Percentiles rank a stretch among this genome's conserved stretches.
Evolutionary conservation across 495 filamentous ascomycete genomes (phyloP).

Genomic region (Lasiosphaeris hirsuta): DNA sequence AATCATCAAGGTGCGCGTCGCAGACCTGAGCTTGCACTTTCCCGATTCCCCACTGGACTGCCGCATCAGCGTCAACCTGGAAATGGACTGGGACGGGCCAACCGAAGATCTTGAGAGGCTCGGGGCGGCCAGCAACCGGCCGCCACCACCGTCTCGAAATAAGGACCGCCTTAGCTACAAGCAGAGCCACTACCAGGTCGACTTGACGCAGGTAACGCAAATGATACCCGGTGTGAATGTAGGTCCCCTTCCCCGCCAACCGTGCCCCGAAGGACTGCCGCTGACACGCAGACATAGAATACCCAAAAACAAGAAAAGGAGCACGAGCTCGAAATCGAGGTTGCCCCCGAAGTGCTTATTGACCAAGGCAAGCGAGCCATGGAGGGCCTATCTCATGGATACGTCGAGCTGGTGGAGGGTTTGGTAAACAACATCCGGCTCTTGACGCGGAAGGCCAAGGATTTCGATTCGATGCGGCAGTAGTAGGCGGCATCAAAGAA

Average conservation of each 20-base stretch:
- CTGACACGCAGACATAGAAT: constrained; percentile 25
- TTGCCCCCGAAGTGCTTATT: constrained; percentile 62
- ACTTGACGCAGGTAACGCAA: constrained; percentile 79
- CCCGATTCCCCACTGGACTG: constrained; percentile 73
- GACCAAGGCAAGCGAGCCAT: constrained; percentile 64
- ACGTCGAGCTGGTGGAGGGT: constrained; percentile 71
- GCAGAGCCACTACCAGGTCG: constrained; percentile 79
- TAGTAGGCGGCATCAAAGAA: too few relatives aligned
- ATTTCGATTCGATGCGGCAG: constrained; percentile 6
- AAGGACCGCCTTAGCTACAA: constrained; percentile 90
- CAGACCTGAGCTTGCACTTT: constrained; percentile 75
- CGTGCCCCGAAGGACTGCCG: not conserved
- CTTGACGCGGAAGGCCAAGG: constrained; percentile 49
- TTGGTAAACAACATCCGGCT: constrained; percentile 80
- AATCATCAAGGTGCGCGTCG: constrained; percentile 85
- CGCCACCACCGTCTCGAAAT: constrained; percentile 57
- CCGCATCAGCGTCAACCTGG: constrained; percentile 84
- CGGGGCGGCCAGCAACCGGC: constrained; percentile 30
- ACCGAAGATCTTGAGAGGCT: constrained; percentile 50
- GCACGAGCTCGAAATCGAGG: constrained; percentile 86
- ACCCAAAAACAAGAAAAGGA: constrained; percentile 58
- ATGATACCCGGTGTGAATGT: constrained; percentile 41
- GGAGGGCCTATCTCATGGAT: constrained; percentile 59
- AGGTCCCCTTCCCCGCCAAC: constrained; percentile 28
- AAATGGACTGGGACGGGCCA: constrained; percentile 79